A percentile compares a stretch with the other conserved stretches of the same genome.
Conservation (phyloP, 2,329 filamentous ascomycete genomes). For the Epichloe uncinata region DNA sequence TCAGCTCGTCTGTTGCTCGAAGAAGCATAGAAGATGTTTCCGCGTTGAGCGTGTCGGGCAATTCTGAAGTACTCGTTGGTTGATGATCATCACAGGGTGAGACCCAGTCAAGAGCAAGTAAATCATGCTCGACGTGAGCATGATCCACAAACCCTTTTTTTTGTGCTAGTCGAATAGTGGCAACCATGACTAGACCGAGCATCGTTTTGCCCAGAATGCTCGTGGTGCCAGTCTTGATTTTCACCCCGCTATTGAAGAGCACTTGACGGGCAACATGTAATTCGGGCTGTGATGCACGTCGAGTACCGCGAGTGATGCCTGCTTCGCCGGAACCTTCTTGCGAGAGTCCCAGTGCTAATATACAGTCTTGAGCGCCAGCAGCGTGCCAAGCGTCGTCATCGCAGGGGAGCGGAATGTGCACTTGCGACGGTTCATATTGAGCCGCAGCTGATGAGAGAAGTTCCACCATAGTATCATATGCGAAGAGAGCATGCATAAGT, state of each 20-base stretch:
- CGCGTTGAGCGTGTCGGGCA: not conserved
- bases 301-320: conserved; percentile 47
- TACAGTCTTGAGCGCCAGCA: conserved; percentile 42
- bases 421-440: conserved; percentile 49
- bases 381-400: conserved; percentile 68
- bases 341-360: conserved; percentile 49
- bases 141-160: not conserved
- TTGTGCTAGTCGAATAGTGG: conserved; percentile 39
- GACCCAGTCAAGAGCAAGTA: conserved; percentile 39
- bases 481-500: conserved; percentile 50
- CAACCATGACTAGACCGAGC: conserved; percentile 36
- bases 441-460: conserved; percentile 60
- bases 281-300: conserved; percentile 32
- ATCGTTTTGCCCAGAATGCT: conserved; percentile 2
- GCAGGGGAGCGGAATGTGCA: conserved; percentile 53
- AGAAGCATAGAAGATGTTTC: not conserved
- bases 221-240: not conserved
- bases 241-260: conserved; percentile 37
- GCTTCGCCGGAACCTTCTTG: conserved; percentile 30
- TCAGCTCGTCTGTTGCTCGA: conserved; percentile 1
- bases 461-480: conserved; percentile 50
- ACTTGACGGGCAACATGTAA: conserved; percentile 48
- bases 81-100: conserved; percentile 38
- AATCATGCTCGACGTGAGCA: not conserved
- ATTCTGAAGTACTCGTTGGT: conserved; percentile 19